phyloP scores from a whole-genome alignment of 371 early-diverging fungal species.

The Smittium mucronatum region DNA sequence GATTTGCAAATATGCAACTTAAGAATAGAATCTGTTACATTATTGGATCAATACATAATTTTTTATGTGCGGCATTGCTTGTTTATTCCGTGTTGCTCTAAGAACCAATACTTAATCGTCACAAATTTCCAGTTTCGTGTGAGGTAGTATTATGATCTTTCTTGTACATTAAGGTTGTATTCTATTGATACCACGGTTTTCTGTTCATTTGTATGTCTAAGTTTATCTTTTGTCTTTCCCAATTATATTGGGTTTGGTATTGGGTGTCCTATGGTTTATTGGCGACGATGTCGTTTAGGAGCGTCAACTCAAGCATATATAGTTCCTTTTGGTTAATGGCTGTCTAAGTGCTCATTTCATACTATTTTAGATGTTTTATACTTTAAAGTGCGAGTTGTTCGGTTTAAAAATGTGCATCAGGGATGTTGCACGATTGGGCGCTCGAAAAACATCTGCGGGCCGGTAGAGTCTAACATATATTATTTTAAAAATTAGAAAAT shows the following conservation, averaged over 20 bases:
- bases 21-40: not conserved
- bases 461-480: slow-evolving; percentile 11
- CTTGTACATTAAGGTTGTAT: too few relatives aligned
- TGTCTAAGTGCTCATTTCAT: slow-evolving; percentile 10
- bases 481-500: too few relatives aligned
- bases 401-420: not conserved
- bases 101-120: too few relatives aligned
- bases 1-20: too few relatives aligned
- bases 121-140: not conserved
- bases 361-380: not conserved
- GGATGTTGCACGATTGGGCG: not conserved
- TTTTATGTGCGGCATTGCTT: slow-evolving; percentile 10
- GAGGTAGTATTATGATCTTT: not conserved
- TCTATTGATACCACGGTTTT: too few relatives aligned
- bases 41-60: slow-evolving; percentile 4
- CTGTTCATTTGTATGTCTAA: too few relatives aligned
- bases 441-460: not conserved
- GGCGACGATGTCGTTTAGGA: too few relatives aligned
- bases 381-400: not conserved
- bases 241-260: too few relatives aligned
- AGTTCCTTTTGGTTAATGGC: not conserved
- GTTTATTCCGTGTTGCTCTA: slow-evolving; percentile 12
- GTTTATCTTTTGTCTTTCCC: too few relatives aligned
- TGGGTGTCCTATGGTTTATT: too few relatives aligned
- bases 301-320: slow-evolving; percentile 12